Percentiles rank a stretch among this genome's conserved stretches.
Evolutionary conservation across 1,139 yeast genomes (phyloP).

Genomic region (Geotrichum citri-aurantii): DNA sequence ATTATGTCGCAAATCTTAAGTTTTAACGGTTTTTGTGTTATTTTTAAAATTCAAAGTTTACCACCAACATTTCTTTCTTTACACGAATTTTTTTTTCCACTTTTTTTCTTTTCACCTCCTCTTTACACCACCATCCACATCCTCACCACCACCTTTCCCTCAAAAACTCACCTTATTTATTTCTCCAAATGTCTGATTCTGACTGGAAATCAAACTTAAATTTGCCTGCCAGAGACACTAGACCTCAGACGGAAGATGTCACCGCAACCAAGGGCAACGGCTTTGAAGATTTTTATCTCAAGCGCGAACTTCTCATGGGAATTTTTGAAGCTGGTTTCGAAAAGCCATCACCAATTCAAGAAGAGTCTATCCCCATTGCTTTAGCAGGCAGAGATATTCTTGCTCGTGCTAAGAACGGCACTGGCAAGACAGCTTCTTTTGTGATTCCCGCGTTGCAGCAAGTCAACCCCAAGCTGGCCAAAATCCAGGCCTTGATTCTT

Average conservation of each 20-base stretch:
- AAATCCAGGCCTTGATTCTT: conserved; percentile 82
- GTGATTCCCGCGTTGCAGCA: conserved; percentile 81
- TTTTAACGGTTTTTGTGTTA: neutral
- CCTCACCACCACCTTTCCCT: neutral
- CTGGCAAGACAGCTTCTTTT: conserved; percentile 97
- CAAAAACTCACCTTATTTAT: neutral
- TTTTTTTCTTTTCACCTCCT: neutral
- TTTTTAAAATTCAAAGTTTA: neutral
- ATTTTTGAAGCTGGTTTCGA: conserved; percentile 98
- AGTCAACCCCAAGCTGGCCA: conserved; percentile 73
- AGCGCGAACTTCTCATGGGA: conserved; percentile 94
- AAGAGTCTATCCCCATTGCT: conserved; percentile 94
- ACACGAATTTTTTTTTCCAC: neutral
- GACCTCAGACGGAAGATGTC: conserved; percentile 97
- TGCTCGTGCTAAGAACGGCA: conserved; percentile 98
- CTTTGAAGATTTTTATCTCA: conserved; percentile 87
- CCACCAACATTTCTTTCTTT: neutral
- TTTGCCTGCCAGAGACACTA: conserved; percentile 74
- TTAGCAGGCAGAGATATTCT: conserved; percentile 91
- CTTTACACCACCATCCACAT: neutral
- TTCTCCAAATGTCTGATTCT: conserved; percentile 16
- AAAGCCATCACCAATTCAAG: conserved; percentile 97
- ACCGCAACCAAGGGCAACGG: conserved; percentile 83
- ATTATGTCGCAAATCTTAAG: neutral
- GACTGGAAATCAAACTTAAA: conserved; percentile 72